Conservation (phyloP, 2,329 filamentous ascomycete species). For the Fusarium zealandicum region DNA sequence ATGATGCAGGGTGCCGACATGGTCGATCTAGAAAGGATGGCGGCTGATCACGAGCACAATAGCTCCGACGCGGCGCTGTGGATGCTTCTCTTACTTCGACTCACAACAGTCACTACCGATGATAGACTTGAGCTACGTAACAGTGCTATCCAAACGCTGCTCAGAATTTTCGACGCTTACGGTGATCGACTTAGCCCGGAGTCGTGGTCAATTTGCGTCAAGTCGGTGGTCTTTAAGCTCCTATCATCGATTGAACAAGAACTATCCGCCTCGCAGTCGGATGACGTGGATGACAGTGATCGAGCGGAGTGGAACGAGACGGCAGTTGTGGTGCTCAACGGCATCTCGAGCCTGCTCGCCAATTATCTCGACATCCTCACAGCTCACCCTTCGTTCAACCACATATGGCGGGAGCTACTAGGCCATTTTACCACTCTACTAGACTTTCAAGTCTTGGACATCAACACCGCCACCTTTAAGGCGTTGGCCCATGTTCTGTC, state of each 20-base stretch:
- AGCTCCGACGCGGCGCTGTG: constrained; percentile 76
- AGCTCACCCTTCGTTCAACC: constrained; percentile 69
- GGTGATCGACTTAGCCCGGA: constrained; percentile 79
- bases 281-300: constrained; percentile 51
- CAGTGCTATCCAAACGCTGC: constrained; percentile 87
- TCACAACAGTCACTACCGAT: constrained; percentile 76
- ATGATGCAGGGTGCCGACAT: constrained; percentile 60
- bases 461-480: constrained; percentile 75
- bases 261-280: constrained; percentile 51
- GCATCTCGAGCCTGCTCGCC: constrained; percentile 75
- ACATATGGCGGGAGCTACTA: constrained; percentile 79
- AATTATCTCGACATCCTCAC: constrained; percentile 79
- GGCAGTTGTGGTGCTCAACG: constrained; percentile 75
- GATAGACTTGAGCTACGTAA: constrained; percentile 79
- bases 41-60: constrained; percentile 64
- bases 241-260: constrained; percentile 72
- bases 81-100: constrained; percentile 76
- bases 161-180: constrained; percentile 91
- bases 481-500: constrained; percentile 70
- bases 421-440: constrained; percentile 71
- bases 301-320: constrained; percentile 75
- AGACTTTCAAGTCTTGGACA: constrained; percentile 69
- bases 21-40: constrained; percentile 63
- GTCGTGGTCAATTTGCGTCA: constrained; percentile 84
- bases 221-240: constrained; percentile 80